Conservation (phyloP, 345 rosid species). For the Psidium guajava region DNA sequence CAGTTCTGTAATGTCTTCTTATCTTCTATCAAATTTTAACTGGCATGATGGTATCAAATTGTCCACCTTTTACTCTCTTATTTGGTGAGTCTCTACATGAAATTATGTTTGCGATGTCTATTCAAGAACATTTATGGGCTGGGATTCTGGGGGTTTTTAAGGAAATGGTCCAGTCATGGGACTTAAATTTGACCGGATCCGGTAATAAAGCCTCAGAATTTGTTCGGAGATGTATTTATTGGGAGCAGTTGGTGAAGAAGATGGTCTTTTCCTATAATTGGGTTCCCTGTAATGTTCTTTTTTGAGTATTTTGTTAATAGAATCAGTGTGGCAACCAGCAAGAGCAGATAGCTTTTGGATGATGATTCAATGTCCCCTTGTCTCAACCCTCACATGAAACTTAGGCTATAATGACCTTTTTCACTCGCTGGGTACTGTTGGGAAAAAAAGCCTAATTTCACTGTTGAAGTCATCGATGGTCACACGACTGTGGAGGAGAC, state of each 20-base stretch:
- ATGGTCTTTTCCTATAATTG: neutral
- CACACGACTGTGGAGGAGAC: no score
- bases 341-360: neutral
- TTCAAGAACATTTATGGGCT: neutral
- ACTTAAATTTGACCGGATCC: neutral
- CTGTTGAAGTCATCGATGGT: no score
- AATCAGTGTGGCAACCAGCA: neutral
- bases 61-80: neutral
- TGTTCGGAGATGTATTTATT: neutral
- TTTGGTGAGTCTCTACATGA: neutral
- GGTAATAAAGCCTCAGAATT: neutral
- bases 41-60: neutral
- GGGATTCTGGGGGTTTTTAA: neutral
- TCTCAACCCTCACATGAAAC: neutral
- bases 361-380: neutral
- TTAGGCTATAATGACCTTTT: neutral
- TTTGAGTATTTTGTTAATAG: neutral
- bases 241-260: neutral
- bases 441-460: no score
- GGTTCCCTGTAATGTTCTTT: neutral
- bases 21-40: neutral
- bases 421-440: no score
- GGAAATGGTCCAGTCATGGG: neutral
- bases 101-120: neutral
- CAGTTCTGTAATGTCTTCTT: neutral